Conservation (phyloP, 2,329 filamentous ascomycete species). For the Microsporum ferrugineum region DNA sequence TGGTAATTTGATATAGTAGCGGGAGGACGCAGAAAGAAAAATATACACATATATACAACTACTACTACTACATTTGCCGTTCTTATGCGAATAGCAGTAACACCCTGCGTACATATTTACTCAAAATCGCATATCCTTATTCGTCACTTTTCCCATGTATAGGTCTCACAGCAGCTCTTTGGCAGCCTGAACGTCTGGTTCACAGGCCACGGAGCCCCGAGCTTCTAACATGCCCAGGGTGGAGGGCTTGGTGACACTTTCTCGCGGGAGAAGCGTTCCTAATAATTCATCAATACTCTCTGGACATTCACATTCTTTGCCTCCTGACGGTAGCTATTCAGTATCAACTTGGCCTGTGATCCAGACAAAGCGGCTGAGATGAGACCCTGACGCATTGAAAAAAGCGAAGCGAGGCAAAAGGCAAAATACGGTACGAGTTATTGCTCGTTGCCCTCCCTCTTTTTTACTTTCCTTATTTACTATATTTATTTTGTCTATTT, state of each 20-base stretch:
- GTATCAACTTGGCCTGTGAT: neutral
- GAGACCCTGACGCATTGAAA: neutral
- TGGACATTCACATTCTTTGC: neutral
- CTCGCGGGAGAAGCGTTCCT: neutral
- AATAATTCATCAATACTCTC: neutral
- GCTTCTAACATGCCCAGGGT: neutral
- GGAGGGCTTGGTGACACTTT: neutral
- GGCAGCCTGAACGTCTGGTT: neutral
- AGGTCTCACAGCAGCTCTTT: neutral
- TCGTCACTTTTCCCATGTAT: neutral
- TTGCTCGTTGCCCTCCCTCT: neutral
- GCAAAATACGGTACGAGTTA: neutral
- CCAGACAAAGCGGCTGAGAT: neutral
- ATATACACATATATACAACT: neutral
- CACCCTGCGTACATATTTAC: neutral
- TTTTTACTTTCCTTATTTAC: neutral
- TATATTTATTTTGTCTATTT: constrained; percentile 2
- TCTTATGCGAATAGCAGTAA: neutral
- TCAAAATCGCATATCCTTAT: constrained; percentile 1
- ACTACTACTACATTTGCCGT: neutral
- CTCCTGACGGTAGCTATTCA: neutral
- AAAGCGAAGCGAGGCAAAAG: neutral
- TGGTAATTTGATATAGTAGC: neutral
- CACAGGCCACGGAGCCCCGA: neutral
- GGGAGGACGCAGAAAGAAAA: neutral